Conservation (phyloP, 78 protist species). For the Neovahlkampfia damariscottae region DNA sequence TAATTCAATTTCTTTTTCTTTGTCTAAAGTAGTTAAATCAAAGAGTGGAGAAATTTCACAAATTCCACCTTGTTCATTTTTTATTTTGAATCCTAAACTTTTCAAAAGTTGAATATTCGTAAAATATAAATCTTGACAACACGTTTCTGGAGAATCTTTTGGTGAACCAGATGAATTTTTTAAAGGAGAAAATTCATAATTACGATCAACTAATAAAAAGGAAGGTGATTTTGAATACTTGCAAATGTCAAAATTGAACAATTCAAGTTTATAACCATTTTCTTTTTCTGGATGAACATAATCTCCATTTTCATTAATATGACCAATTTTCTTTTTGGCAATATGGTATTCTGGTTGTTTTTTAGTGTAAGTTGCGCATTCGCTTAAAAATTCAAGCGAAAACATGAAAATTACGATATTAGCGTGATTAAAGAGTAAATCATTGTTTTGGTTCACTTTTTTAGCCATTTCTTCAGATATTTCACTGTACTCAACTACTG, state of each 20-base stretch:
- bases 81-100: too few species aligned
- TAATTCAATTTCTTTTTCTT: too few species aligned
- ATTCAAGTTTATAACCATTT: neutral
- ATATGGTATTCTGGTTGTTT: neutral
- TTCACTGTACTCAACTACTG: conserved; percentile 85
- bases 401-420: conserved; percentile 75
- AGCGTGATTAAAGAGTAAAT: conserved; percentile 54
- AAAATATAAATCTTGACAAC: neutral
- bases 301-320: too few species aligned
- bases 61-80: too few species aligned
- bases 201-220: neutral
- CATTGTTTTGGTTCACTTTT: conserved; percentile 18
- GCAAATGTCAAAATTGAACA: neutral
- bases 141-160: neutral
- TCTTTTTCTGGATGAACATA: neutral
- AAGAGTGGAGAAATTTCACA: too few species aligned
- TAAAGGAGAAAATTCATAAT: neutral
- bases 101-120: too few species aligned
- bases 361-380: neutral
- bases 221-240: neutral
- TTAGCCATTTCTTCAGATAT: conserved; percentile 42
- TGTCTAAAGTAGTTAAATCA: too few species aligned
- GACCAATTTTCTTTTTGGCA: neutral
- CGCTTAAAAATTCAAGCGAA: conserved; percentile 39
- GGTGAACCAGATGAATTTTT: neutral